Evolutionary conservation across 140 eudicot species (phyloP).

Genomic region (Flaveria floridana): DNA sequence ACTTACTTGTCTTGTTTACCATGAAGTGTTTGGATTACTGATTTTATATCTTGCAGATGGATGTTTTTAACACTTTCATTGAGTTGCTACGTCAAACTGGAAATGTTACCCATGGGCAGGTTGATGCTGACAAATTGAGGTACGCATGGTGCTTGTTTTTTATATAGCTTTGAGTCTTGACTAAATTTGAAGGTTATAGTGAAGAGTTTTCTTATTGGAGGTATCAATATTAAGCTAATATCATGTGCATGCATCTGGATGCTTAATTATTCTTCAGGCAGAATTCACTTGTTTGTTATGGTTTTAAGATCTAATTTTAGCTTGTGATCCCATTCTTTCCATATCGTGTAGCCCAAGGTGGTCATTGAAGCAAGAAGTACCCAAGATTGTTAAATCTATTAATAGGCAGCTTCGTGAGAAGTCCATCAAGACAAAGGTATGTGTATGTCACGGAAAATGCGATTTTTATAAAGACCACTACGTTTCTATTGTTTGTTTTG

Average conservation of each 20-base stretch:
- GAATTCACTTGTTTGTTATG: not conserved
- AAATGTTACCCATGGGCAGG: constrained; percentile 89
- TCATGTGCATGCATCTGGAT: not conserved
- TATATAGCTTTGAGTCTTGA: constrained; percentile 1
- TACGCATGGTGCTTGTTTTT: constrained; percentile 32
- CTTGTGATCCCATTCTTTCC: not conserved
- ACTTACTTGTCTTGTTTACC: constrained; percentile 6
- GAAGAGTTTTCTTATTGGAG: not conserved
- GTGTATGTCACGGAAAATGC: constrained; percentile 35
- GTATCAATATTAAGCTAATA: not conserved
- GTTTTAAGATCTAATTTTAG: not conserved
- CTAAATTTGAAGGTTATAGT: constrained; percentile 13
- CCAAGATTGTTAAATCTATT: constrained; percentile 87
- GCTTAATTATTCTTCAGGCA: not conserved
- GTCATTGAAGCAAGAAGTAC: constrained; percentile 95
- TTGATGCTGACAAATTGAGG: constrained; percentile 80
- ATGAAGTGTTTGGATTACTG: constrained; percentile 18
- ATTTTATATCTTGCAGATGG: constrained; percentile 67
- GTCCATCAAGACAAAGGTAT: constrained; percentile 92
- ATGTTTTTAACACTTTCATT: constrained; percentile 90
- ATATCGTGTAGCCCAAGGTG: constrained; percentile 80
- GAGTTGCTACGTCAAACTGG: constrained; percentile 97
- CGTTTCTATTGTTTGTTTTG: constrained; percentile 1
- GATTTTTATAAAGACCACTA: not conserved
- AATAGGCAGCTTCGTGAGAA: constrained; percentile 92